These are phyloP conservation scores for Stropharia rugosoannulata DNA, from an alignment of 768 basidiomycete genomes.

Conservation along the genomic window DNA sequence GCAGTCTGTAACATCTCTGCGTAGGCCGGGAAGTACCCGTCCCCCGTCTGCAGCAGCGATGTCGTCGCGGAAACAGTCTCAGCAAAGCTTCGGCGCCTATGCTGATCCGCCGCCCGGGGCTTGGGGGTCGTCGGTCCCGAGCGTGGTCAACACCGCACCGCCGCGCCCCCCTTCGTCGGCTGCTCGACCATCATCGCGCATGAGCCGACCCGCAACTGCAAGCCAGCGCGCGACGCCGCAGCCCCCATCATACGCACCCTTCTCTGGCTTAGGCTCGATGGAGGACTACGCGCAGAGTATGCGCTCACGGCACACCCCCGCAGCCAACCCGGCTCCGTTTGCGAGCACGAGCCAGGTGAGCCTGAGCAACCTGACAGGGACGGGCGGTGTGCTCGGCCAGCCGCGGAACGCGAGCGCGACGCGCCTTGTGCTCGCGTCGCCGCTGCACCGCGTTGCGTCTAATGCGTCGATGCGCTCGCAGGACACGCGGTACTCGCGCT, in stretches of 20 bases:
- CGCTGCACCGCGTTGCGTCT: conserved; percentile 24
- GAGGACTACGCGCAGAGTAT: not conserved
- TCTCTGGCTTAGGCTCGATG: not conserved
- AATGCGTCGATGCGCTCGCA: conserved; percentile 28
- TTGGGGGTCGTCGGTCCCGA: not conserved
- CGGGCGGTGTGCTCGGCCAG: not conserved
- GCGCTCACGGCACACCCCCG: conserved; percentile 15
- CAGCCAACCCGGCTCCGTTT: conserved; percentile 8
- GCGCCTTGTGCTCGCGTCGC: conserved; percentile 14
- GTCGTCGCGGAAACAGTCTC: conserved; percentile 8
- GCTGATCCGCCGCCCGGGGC: not conserved
- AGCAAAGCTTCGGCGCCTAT: conserved; percentile 9
- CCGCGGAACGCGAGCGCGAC: conserved; percentile 1
- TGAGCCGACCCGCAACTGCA: not conserved
- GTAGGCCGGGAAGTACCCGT: conserved; percentile 2
- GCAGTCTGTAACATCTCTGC: conserved; percentile 13
- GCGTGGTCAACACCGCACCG: not conserved
- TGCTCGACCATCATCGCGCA: conserved; percentile 1
- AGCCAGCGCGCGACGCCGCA: not conserved
- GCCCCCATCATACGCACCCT: not conserved
- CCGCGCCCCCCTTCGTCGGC: conserved; percentile 3
- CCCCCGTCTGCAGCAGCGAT: conserved; percentile 9
- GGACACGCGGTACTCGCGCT: conserved; percentile 24
- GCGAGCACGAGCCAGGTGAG: conserved; percentile 14
- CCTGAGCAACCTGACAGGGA: conserved; percentile 9